Percentiles rank a stretch among this genome's conserved stretches.
These are phyloP conservation scores for Tetradesmus lagerheimii DNA, from an alignment of 139 green algal species.

Conservation along the genomic window DNA sequence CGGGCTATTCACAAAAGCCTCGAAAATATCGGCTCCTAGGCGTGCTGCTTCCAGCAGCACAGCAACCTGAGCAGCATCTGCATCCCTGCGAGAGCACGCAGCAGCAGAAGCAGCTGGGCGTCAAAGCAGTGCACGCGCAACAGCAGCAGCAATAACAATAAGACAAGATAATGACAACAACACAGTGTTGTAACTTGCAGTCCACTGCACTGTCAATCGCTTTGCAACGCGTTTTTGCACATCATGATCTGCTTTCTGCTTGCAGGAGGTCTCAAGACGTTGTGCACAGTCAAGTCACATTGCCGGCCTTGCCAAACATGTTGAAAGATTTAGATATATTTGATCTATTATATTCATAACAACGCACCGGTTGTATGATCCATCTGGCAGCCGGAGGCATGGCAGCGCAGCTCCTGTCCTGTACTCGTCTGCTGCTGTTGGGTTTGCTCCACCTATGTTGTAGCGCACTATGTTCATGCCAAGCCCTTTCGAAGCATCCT, in stretches of 20 bases:
- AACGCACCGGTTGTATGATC: conserved; percentile 3
- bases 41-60: conserved; percentile 20
- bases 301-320: no score
- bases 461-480: conserved; percentile 40
- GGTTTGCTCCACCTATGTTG: conserved; percentile 28
- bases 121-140: no score
- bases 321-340: no score
- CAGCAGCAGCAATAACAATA: neutral
- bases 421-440: neutral
- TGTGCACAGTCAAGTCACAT: no score
- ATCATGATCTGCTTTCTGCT: no score
- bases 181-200: no score
- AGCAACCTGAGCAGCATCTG: conserved; percentile 25
- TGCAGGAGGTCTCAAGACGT: no score
- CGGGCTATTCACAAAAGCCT: conserved; percentile 32
- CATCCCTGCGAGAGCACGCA: neutral
- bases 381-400: neutral
- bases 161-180: no score
- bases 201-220: no score
- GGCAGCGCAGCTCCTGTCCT: conserved; percentile 18
- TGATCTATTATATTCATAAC: no score
- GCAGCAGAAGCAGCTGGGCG: neutral
- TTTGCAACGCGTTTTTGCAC: no score
- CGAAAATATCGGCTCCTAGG: conserved; percentile 13
- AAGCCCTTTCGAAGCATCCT: neutral